Percentiles rank a stretch among this genome's conserved stretches.
Evolutionary conservation across 1,139 yeast species (phyloP).

Genomic region (Kurtzmaniella quercitrusa): DNA sequence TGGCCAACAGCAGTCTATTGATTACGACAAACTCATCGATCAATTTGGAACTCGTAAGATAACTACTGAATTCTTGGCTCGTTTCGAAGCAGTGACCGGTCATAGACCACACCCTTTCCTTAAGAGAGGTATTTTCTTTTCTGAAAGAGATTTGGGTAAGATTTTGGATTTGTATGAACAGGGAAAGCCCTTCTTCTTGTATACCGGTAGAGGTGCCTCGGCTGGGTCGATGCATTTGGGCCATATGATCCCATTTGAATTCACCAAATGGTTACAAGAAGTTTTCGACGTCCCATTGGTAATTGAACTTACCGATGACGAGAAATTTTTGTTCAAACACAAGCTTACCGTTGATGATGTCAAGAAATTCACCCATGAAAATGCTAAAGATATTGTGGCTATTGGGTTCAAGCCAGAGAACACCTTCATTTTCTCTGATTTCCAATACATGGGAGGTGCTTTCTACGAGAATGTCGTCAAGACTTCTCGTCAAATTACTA

Average conservation of each 20-base stretch:
- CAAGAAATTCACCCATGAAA: slow-evolving; percentile 68
- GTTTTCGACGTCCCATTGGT: slow-evolving; percentile 97
- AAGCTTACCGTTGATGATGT: slow-evolving; percentile 87
- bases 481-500: slow-evolving; percentile 92
- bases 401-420: slow-evolving; percentile 93
- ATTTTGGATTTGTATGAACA: slow-evolving; percentile 89
- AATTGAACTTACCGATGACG: slow-evolving; percentile 95
- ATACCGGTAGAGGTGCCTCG: slow-evolving; percentile 98
- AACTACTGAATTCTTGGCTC: slow-evolving; percentile 61
- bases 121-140: slow-evolving; percentile 88
- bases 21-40: slow-evolving; percentile 79
- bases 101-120: slow-evolving; percentile 89
- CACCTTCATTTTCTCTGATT: slow-evolving; percentile 91
- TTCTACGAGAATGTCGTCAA: slow-evolving; percentile 93
- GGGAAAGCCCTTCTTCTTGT: slow-evolving; percentile 91
- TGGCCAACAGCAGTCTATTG: slow-evolving; percentile 84
- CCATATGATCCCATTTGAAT: slow-evolving; percentile 92
- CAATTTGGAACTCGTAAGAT: slow-evolving; percentile 86
- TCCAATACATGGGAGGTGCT: slow-evolving; percentile 88
- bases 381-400: slow-evolving; percentile 91
- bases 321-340: slow-evolving; percentile 91
- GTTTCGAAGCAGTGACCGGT: slow-evolving; percentile 84
- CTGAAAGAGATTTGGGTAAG: slow-evolving; percentile 79
- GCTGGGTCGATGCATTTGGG: slow-evolving; percentile 95
- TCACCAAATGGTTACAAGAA: slow-evolving; percentile 97